A percentile compares a stretch with the other conserved stretches of the same genome.
These are phyloP conservation scores for Pyricularia sp. DNA, from an alignment of 2,329 filamentous ascomycete genomes.

Conservation along the genomic window DNA sequence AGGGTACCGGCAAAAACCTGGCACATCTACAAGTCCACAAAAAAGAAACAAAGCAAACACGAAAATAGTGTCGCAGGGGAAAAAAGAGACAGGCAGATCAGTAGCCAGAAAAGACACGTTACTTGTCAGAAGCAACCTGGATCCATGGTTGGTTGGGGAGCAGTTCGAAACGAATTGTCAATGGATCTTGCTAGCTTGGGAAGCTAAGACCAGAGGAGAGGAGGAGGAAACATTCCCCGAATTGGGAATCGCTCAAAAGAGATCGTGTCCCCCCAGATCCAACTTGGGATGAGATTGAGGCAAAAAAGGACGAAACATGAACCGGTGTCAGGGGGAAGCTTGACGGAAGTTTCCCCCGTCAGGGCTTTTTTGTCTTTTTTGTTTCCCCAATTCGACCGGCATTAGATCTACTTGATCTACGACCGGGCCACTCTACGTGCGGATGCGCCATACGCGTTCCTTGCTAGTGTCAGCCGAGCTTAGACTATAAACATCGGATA, in stretches of 20 bases:
- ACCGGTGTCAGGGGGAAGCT: not conserved
- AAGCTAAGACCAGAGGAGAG: not conserved
- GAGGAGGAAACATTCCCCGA: not conserved
- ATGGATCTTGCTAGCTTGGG: not conserved
- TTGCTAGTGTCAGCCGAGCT: not conserved
- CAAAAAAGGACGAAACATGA: not conserved
- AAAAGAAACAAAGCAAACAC: not conserved
- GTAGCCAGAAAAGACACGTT: not conserved
- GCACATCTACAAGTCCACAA: not conserved
- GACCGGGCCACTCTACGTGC: not conserved
- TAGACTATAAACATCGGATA: not conserved
- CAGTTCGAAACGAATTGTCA: not conserved
- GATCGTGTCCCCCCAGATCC: not conserved
- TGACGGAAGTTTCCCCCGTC: not conserved
- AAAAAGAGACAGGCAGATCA: not conserved
- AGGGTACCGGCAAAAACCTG: not conserved
- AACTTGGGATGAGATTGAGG: not conserved
- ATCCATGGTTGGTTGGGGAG: not conserved
- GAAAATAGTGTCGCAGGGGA: not conserved
- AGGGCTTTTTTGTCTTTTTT: not conserved
- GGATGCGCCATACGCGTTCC: not conserved
- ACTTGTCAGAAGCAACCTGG: not conserved
- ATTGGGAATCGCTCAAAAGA: not conserved
- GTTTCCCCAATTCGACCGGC: not conserved
- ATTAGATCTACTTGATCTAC: not conserved